A percentile compares a stretch with the other conserved stretches of the same genome.
Evolutionary conservation across 495 filamentous ascomycete genomes (phyloP).

Genomic region (Hypoxylon perforatum): DNA sequence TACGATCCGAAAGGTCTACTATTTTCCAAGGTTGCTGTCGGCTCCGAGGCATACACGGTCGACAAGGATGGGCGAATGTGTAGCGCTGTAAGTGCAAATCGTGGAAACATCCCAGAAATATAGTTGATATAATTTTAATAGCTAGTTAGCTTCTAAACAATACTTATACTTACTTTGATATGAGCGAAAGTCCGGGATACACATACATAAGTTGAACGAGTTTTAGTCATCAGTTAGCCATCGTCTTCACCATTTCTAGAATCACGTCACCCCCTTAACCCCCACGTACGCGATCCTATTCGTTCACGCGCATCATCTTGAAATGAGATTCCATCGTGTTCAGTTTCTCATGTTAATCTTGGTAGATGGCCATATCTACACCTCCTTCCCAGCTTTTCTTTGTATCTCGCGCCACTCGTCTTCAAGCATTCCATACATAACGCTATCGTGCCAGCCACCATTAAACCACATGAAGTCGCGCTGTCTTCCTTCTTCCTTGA

Average conservation of each 20-base stretch:
- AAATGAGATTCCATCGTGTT: too few relatives aligned
- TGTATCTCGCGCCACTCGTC: slow-evolving; percentile 55
- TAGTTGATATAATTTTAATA: slow-evolving; percentile 1
- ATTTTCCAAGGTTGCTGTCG: slow-evolving; percentile 25
- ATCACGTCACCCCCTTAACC: background rate
- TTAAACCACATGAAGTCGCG: slow-evolving; percentile 56
- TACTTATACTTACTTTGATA: too few relatives aligned
- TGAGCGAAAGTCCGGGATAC: too few relatives aligned
- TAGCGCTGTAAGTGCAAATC: background rate
- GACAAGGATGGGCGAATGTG: slow-evolving; percentile 26
- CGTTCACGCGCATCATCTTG: too few relatives aligned
- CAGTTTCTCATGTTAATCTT: too few relatives aligned
- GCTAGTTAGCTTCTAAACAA: too few relatives aligned
- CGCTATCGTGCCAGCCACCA: slow-evolving; percentile 57
- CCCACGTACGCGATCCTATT: background rate
- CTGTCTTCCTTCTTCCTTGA: slow-evolving; percentile 59
- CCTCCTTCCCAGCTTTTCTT: slow-evolving; percentile 14
- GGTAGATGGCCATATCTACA: background rate
- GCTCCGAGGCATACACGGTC: slow-evolving; percentile 27
- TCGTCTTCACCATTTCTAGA: too few relatives aligned
- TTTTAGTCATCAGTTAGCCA: too few relatives aligned
- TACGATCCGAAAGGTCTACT: slow-evolving; percentile 42
- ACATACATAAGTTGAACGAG: too few relatives aligned
- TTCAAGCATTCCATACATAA: slow-evolving; percentile 59
- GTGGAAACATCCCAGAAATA: background rate